phyloP scores from a whole-genome alignment of 2,329 filamentous ascomycete species.

The Penicillium capsulatum region DNA sequence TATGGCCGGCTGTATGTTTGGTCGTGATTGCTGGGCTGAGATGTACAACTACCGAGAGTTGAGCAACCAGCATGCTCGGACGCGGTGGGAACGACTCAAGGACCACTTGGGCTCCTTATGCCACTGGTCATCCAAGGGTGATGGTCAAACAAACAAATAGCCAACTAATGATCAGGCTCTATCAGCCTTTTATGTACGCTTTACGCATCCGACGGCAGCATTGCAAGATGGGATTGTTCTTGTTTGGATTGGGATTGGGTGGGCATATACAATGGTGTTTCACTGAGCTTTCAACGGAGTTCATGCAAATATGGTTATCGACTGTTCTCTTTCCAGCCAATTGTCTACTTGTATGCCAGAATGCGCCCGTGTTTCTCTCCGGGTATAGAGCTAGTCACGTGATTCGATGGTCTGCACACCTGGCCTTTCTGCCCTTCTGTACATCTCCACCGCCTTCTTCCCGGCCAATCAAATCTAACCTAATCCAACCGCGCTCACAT shows the following conservation, averaged over 20 bases:
- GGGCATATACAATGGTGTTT: too few relatives aligned
- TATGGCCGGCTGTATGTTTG: constrained; percentile 98
- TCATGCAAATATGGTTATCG: too few relatives aligned
- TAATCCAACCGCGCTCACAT: constrained; percentile 26
- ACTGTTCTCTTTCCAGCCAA: too few relatives aligned
- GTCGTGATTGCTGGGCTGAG: constrained; percentile 94
- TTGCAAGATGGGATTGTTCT: constrained; percentile 10
- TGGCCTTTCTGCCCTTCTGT: background rate
- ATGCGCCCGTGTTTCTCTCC: too few relatives aligned
- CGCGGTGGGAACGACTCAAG: constrained; percentile 65
- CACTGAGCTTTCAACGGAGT: too few relatives aligned
- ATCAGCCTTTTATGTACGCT: constrained; percentile 2
- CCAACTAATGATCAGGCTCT: too few relatives aligned
- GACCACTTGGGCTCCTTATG: constrained; percentile 16
- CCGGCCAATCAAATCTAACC: constrained; percentile 27
- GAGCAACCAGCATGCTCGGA: constrained; percentile 84
- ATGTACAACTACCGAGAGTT: constrained; percentile 94
- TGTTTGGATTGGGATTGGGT: constrained; percentile 7
- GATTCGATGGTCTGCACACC: background rate
- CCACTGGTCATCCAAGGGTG: background rate
- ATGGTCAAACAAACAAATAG: background rate
- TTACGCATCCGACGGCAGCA: constrained; percentile 3
- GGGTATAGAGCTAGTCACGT: background rate
- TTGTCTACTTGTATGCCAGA: too few relatives aligned
- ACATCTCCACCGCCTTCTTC: constrained; percentile 18